A percentile compares a stretch with the other conserved stretches of the same genome.
phyloP scores from a whole-genome alignment of 768 basidiomycete species.

The Naganishia onofrii region DNA sequence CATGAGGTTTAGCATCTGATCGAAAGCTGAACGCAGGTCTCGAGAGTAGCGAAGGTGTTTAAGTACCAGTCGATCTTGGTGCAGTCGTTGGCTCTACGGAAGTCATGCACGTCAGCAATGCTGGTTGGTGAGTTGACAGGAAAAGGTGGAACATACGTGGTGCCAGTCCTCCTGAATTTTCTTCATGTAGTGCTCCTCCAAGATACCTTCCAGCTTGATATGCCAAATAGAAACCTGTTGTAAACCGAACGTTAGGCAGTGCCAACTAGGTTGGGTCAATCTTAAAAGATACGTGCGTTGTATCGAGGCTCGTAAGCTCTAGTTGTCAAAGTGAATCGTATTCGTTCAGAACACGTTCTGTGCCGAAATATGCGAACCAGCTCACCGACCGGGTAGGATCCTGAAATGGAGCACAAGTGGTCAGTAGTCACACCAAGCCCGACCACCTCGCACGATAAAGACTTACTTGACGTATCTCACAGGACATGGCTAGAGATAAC shows the following conservation, averaged over 20 bases:
- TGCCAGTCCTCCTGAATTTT: conserved; percentile 15
- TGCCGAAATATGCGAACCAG: not conserved
- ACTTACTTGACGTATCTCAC: conserved; percentile 32
- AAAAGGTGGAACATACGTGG: not conserved
- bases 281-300: conserved; percentile 18
- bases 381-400: conserved; percentile 31
- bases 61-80: conserved; percentile 33
- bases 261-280: not conserved
- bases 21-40: conserved; percentile 24
- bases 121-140: not conserved
- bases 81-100: conserved; percentile 31
- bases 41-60: conserved; percentile 31
- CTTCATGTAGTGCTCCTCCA: conserved; percentile 18
- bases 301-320: conserved; percentile 33
- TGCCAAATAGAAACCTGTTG: conserved; percentile 27
- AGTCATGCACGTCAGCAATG: not conserved
- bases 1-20: conserved; percentile 18
- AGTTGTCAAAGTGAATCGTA: not conserved
- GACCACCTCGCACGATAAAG: no score
- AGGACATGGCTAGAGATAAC: not conserved
- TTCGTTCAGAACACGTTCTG: not conserved
- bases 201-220: conserved; percentile 30
- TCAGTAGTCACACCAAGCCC: not conserved
- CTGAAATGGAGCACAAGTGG: not conserved
- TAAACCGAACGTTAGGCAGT: not conserved